phyloP scores from a whole-genome alignment of 495 filamentous ascomycete genomes.

The Aspergillus mulundensis region DNA sequence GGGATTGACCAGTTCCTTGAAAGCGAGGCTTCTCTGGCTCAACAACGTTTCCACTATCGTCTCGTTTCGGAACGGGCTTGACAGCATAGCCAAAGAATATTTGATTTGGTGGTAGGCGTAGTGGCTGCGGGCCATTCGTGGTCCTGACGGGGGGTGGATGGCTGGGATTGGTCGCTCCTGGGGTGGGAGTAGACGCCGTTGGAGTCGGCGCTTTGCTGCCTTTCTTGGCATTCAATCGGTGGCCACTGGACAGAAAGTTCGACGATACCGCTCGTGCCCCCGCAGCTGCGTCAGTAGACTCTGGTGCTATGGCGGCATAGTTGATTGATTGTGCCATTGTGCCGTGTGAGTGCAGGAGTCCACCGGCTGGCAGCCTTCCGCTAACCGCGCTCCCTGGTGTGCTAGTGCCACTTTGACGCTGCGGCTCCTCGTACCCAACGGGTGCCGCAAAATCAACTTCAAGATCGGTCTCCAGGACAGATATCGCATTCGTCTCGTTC shows the following conservation, averaged over 20 bases:
- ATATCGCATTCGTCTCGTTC: constrained; percentile 70
- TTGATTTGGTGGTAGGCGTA: constrained; percentile 81
- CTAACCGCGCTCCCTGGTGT: constrained; percentile 62
- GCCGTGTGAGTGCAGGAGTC: constrained; percentile 73
- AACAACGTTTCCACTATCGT: constrained; percentile 57
- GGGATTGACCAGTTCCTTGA: constrained; percentile 81
- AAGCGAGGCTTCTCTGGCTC: constrained; percentile 72
- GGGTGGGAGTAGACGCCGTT: constrained; percentile 74
- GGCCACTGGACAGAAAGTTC: constrained; percentile 71
- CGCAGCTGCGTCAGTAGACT: constrained; percentile 55
- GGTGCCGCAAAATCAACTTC: constrained; percentile 93
- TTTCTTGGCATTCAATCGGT: constrained; percentile 76
- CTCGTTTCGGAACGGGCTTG: constrained; percentile 77
- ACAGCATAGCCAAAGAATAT: constrained; percentile 95
- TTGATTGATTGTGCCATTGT: constrained; percentile 97
- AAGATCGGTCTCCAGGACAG: constrained; percentile 91
- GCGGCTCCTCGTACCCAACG: constrained; percentile 86
- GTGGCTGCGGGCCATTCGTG: constrained; percentile 78
- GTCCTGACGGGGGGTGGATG: constrained; percentile 42
- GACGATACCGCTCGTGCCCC: constrained; percentile 65
- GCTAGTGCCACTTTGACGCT: constrained; percentile 55
- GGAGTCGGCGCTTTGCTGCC: constrained; percentile 73
- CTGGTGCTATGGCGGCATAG: constrained; percentile 89
- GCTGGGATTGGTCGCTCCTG: constrained; percentile 57
- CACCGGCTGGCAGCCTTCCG: constrained; percentile 60